These are phyloP conservation scores for Dactylonectria estremocensis DNA, from an alignment of 2,329 filamentous ascomycete genomes.

Conservation along the genomic window DNA sequence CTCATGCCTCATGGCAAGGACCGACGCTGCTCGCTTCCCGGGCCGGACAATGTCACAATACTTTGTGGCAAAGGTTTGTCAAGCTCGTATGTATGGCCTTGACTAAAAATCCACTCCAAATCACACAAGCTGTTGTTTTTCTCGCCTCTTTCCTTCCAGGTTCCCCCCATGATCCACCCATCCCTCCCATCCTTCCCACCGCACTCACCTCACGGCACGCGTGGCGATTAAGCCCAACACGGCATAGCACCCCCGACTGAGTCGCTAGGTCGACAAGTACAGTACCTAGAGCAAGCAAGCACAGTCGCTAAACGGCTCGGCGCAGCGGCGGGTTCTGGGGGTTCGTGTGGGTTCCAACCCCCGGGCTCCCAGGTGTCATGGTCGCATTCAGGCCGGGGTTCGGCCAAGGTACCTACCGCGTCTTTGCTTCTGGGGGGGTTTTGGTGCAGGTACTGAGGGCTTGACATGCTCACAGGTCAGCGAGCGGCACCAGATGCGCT, in stretches of 20 bases:
- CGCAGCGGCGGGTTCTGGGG: slow-evolving; percentile 3
- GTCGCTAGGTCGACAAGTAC: slow-evolving; percentile 1
- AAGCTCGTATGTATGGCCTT: slow-evolving; percentile 12
- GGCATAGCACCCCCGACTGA: slow-evolving; percentile 11
- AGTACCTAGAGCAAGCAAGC: too few species aligned
- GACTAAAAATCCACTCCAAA: slow-evolving; percentile 9
- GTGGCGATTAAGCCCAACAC: slow-evolving; percentile 28
- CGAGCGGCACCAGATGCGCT: too few species aligned
- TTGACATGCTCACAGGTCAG: too few species aligned
- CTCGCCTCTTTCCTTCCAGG: background rate
- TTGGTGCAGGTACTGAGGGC: too few species aligned
- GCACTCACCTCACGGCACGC: slow-evolving; percentile 12
- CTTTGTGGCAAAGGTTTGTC: background rate
- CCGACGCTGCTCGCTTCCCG: slow-evolving; percentile 1
- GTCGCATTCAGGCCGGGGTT: background rate
- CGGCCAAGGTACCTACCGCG: background rate
- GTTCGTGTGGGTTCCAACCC: slow-evolving; percentile 15
- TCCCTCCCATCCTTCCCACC: background rate
- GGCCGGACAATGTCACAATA: background rate
- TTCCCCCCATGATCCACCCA: too few species aligned
- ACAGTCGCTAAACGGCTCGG: slow-evolving; percentile 11
- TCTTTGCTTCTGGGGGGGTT: background rate
- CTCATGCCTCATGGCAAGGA: background rate
- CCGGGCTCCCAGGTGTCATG: slow-evolving; percentile 9
- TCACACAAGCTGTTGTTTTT: background rate